Conservation (phyloP, 768 basidiomycete species). For the Serendipita sp. region DNA sequence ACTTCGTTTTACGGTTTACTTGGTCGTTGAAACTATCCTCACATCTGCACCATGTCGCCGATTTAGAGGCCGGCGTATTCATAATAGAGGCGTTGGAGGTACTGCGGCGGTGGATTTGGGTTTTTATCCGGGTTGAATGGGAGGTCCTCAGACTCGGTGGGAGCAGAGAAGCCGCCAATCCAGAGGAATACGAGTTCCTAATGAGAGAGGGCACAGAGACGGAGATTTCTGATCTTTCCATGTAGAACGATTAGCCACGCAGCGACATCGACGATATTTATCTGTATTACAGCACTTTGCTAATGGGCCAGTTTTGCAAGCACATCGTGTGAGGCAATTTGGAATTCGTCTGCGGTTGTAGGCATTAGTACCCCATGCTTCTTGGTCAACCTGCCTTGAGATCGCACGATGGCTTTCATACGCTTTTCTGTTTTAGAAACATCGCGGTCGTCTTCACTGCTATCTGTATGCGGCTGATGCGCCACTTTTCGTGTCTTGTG, state of each 20-base stretch:
- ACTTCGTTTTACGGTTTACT: slow-evolving; percentile 77
- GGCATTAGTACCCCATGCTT: slow-evolving; percentile 61
- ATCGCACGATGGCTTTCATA: slow-evolving; percentile 75
- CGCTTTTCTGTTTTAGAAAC: slow-evolving; percentile 44
- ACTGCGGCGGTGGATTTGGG: slow-evolving; percentile 92
- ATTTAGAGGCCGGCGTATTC: slow-evolving; percentile 73
- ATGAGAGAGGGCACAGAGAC: slow-evolving; percentile 1
- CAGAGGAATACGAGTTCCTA: slow-evolving; percentile 2
- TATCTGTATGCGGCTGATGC: not conserved
- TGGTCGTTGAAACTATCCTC: slow-evolving; percentile 87
- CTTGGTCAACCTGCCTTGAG: slow-evolving; percentile 67
- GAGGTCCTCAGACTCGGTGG: slow-evolving; percentile 54
- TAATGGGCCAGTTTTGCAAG: slow-evolving; percentile 7
- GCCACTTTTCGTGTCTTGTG: slow-evolving; percentile 16
- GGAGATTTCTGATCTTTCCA: not conserved
- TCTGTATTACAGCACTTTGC: not conserved
- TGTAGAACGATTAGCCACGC: not conserved
- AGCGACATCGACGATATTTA: not conserved
- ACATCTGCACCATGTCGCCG: slow-evolving; percentile 63
- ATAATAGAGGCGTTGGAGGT: slow-evolving; percentile 84
- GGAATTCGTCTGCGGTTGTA: slow-evolving; percentile 52
- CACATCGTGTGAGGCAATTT: slow-evolving; percentile 28
- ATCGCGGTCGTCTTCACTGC: slow-evolving; percentile 28
- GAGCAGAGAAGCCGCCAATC: slow-evolving; percentile 9
- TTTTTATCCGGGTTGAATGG: slow-evolving; percentile 94